Percentiles rank a stretch among this genome's conserved stretches.
phyloP scores from a whole-genome alignment of 139 green algal species.

The Picochlorum sp. region DNA sequence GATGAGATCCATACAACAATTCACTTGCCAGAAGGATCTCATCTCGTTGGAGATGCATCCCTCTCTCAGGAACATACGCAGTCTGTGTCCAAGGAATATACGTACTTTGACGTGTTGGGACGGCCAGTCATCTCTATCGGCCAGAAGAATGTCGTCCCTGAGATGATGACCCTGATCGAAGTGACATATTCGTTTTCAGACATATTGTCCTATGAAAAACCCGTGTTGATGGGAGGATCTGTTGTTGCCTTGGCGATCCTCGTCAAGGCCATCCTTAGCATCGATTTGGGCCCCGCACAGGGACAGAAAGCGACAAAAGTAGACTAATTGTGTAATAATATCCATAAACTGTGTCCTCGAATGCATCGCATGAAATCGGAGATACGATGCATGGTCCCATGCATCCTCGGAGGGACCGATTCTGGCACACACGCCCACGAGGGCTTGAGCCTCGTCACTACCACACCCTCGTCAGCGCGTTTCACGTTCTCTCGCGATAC shows the following conservation, averaged over 20 bases:
- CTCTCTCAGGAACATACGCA: constrained; percentile 3
- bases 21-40: constrained; percentile 70
- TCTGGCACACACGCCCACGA: too few species aligned
- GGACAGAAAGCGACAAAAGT: background rate
- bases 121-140: constrained; percentile 73
- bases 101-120: constrained; percentile 77
- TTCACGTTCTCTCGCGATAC: too few species aligned
- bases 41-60: constrained; percentile 23
- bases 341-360: too few species aligned
- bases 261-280: background rate
- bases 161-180: constrained; percentile 26
- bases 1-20: constrained; percentile 50
- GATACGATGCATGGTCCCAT: background rate
- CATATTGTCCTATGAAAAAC: constrained; percentile 45
- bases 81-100: constrained; percentile 32
- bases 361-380: background rate
- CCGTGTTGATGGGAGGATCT: constrained; percentile 46
- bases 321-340: background rate
- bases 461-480: too few species aligned
- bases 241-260: background rate
- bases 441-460: too few species aligned
- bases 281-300: background rate
- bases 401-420: background rate
- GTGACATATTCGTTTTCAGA: constrained; percentile 48
- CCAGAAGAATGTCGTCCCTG: constrained; percentile 50